phyloP scores from a whole-genome alignment of 306 rosid genomes.

The Prunus campanulata region DNA sequence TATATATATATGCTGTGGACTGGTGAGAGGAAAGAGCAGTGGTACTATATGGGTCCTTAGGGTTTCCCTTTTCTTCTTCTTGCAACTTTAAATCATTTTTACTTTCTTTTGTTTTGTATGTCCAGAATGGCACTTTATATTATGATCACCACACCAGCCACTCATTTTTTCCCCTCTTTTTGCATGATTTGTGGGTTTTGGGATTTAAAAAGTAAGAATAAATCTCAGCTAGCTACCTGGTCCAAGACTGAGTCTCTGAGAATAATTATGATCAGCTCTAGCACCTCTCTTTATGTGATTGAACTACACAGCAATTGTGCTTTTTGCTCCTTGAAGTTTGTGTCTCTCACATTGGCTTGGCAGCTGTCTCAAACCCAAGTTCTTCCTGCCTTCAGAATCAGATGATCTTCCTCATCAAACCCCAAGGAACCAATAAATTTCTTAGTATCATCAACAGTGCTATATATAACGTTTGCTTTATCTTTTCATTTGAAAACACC shows the following conservation, averaged over 20 bases:
- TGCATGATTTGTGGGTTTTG: slow-evolving; percentile 33
- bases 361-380: slow-evolving; percentile 23
- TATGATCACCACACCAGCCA: not conserved
- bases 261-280: slow-evolving; percentile 1
- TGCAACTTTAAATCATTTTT: slow-evolving; percentile 22
- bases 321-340: slow-evolving; percentile 35
- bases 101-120: slow-evolving; percentile 8
- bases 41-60: slow-evolving; percentile 36
- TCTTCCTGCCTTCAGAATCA: slow-evolving; percentile 22
- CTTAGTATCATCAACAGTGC: not conserved
- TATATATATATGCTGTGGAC: not conserved
- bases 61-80: slow-evolving; percentile 25
- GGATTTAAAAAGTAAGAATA: slow-evolving; percentile 28
- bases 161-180: slow-evolving; percentile 11
- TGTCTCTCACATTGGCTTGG: slow-evolving; percentile 14
- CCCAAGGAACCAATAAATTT: not conserved
- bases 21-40: too few relatives aligned
- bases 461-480: not conserved
- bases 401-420: slow-evolving; percentile 15
- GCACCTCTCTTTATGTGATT: slow-evolving; percentile 25
- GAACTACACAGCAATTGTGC: slow-evolving; percentile 31
- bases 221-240: not conserved
- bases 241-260: slow-evolving; percentile 21
- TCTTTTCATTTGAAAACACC: slow-evolving; percentile 10
- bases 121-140: slow-evolving; percentile 18